phyloP scores from a whole-genome alignment of 129 eudicot genomes.

The Ambrosia artemisiifolia region DNA sequence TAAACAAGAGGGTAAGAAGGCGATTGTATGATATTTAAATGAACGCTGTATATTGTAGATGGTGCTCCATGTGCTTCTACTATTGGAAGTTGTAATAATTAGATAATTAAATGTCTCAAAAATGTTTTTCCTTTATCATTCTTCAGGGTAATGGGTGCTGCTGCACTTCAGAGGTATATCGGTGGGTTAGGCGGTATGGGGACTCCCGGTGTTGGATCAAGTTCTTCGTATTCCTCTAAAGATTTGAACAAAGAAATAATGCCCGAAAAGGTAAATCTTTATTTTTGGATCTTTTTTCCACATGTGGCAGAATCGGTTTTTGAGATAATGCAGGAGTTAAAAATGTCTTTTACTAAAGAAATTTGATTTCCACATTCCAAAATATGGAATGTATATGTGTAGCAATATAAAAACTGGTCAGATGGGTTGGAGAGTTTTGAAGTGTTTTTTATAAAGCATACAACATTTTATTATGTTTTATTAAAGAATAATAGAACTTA shows the following conservation, averaged over 20 bases:
- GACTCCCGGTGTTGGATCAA: slow-evolving; percentile 89
- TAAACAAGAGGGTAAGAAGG: background rate
- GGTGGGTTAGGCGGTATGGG: slow-evolving; percentile 88
- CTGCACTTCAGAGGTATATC: slow-evolving; percentile 91
- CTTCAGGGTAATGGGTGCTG: slow-evolving; percentile 80
- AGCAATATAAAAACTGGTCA: background rate
- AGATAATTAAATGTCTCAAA: background rate
- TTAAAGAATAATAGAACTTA: background rate
- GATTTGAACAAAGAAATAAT: slow-evolving; percentile 82
- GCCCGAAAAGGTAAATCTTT: slow-evolving; percentile 75
- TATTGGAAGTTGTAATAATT: background rate
- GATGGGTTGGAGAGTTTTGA: background rate
- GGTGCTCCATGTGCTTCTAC: background rate
- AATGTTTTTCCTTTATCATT: background rate
- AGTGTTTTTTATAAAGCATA: background rate
- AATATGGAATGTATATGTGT: background rate
- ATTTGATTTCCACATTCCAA: background rate
- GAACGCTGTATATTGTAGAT: background rate
- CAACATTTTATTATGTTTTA: background rate
- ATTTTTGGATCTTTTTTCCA: background rate
- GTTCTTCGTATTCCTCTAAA: slow-evolving; percentile 82
- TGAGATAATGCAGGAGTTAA: background rate
- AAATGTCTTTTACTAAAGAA: background rate
- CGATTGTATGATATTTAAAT: background rate
- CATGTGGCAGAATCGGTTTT: background rate